These are phyloP conservation scores for Aspergillus carlsbadensis DNA, from an alignment of 495 filamentous ascomycete genomes.

Conservation along the genomic window DNA sequence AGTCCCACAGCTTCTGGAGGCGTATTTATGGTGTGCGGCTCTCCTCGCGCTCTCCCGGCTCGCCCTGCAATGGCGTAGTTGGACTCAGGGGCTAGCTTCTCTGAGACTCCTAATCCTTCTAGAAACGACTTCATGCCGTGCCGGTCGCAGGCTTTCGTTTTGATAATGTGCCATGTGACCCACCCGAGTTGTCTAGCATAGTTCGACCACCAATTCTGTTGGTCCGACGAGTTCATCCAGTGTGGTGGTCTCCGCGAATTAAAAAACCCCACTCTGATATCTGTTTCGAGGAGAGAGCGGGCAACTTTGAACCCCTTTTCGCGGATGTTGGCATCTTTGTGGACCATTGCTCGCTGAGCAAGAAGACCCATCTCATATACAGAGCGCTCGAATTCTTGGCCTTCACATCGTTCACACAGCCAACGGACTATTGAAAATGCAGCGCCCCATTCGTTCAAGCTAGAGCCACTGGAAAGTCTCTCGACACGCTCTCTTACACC, in stretches of 20 bases:
- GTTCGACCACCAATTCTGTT: slow-evolving; percentile 17
- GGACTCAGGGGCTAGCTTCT: too few species aligned
- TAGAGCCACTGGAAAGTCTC: neutral
- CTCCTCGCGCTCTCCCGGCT: too few species aligned
- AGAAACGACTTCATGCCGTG: slow-evolving; percentile 9
- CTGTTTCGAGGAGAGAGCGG: slow-evolving; percentile 6
- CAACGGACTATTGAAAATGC: slow-evolving; percentile 26
- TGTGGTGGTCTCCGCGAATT: neutral
- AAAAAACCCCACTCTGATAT: slow-evolving; percentile 19
- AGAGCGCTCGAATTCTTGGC: slow-evolving; percentile 26
- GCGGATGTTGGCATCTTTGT: slow-evolving; percentile 8
- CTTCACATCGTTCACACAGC: slow-evolving; percentile 30
- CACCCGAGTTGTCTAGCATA: slow-evolving; percentile 32
- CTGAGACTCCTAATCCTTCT: slow-evolving; percentile 2
- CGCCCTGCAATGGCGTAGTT: too few species aligned
- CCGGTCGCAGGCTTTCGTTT: neutral
- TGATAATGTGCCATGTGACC: slow-evolving; percentile 27
- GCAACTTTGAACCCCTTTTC: slow-evolving; percentile 13
- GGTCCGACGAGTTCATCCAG: slow-evolving; percentile 12
- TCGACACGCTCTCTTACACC: slow-evolving; percentile 17
- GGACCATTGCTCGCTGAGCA: slow-evolving; percentile 28
- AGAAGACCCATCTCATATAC: slow-evolving; percentile 30
- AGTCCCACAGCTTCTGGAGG: too few species aligned
- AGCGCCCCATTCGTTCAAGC: slow-evolving; percentile 20
- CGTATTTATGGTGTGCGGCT: too few species aligned